A percentile compares a stretch with the other conserved stretches of the same genome.
Evolutionary conservation across 2,329 filamentous ascomycete species (phyloP).

Genomic region (Microdochium nivale): DNA sequence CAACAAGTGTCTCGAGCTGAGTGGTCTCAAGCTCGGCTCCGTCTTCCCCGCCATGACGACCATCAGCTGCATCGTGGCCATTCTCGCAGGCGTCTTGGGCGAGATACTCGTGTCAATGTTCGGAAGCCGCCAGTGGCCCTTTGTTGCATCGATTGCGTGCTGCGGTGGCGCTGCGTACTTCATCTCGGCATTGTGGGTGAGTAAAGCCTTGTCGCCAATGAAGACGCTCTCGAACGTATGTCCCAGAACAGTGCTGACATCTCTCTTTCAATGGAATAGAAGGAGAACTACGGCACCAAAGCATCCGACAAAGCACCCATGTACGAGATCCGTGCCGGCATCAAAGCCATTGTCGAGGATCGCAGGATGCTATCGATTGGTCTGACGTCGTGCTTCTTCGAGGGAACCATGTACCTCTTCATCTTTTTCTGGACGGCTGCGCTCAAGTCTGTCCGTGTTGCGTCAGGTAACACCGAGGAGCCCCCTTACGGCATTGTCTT

Average conservation of each 20-base stretch:
- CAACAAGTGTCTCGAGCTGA: slow-evolving; percentile 31
- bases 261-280: slow-evolving; percentile 1
- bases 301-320: background rate
- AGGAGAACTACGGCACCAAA: slow-evolving; percentile 16
- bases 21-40: slow-evolving; percentile 32
- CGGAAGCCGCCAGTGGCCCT: slow-evolving; percentile 42
- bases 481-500: slow-evolving; percentile 42
- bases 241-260: background rate
- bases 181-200: slow-evolving; percentile 40
- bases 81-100: slow-evolving; percentile 41
- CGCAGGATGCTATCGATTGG: slow-evolving; percentile 41
- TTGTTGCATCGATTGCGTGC: slow-evolving; percentile 34
- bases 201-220: no score
- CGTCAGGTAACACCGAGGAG: slow-evolving; percentile 16
- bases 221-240: background rate
- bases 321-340: slow-evolving; percentile 3
- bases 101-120: slow-evolving; percentile 39
- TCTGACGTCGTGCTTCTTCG: slow-evolving; percentile 47
- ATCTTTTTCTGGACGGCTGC: slow-evolving; percentile 55
- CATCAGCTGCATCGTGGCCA: slow-evolving; percentile 46
- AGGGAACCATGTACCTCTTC: slow-evolving; percentile 54
- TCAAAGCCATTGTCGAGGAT: slow-evolving; percentile 23
- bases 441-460: slow-evolving; percentile 31
- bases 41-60: slow-evolving; percentile 45
- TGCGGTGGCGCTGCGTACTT: slow-evolving; percentile 32